phyloP scores from a whole-genome alignment of 371 early-diverging fungal species.

The Mortierella polycephala region DNA sequence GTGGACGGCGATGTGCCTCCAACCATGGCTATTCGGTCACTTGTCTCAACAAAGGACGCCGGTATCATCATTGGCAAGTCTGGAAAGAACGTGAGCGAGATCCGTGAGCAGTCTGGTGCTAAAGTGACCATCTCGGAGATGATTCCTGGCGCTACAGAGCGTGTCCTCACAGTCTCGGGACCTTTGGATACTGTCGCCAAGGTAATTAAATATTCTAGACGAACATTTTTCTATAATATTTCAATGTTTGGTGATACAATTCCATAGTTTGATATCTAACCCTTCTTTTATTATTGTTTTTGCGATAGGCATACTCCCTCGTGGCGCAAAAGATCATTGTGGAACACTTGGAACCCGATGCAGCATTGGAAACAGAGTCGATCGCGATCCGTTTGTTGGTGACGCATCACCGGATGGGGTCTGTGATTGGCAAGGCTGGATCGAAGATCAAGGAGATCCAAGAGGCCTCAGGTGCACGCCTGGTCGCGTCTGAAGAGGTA shows the following conservation, averaged over 20 bases:
- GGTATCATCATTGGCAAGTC: conserved; percentile 88
- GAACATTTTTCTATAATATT: not conserved
- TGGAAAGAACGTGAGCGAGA: conserved; percentile 84
- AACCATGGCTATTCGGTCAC: conserved; percentile 66
- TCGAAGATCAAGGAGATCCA: conserved; percentile 86
- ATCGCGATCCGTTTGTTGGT: conserved; percentile 76
- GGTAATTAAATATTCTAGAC: conserved; percentile 48
- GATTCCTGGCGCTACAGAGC: conserved; percentile 76
- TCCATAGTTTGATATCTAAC: not conserved
- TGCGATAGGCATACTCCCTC: conserved; percentile 71
- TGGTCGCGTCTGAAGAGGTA: conserved; percentile 82
- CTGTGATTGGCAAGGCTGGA: conserved; percentile 92
- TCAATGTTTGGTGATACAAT: too few species aligned
- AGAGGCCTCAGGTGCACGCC: conserved; percentile 81
- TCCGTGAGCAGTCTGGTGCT: conserved; percentile 80
- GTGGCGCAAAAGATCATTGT: conserved; percentile 72
- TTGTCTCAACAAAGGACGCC: conserved; percentile 85
- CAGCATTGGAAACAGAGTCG: conserved; percentile 49
- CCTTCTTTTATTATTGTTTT: not conserved
- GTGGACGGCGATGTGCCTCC: conserved; percentile 21
- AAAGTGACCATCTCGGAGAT: conserved; percentile 84
- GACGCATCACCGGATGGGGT: conserved; percentile 82
- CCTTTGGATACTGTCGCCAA: conserved; percentile 79
- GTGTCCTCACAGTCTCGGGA: conserved; percentile 81
- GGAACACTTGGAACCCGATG: conserved; percentile 54